These are phyloP conservation scores for Lathyrus tuberosus DNA, from an alignment of 306 rosid genomes.

Conservation along the genomic window DNA sequence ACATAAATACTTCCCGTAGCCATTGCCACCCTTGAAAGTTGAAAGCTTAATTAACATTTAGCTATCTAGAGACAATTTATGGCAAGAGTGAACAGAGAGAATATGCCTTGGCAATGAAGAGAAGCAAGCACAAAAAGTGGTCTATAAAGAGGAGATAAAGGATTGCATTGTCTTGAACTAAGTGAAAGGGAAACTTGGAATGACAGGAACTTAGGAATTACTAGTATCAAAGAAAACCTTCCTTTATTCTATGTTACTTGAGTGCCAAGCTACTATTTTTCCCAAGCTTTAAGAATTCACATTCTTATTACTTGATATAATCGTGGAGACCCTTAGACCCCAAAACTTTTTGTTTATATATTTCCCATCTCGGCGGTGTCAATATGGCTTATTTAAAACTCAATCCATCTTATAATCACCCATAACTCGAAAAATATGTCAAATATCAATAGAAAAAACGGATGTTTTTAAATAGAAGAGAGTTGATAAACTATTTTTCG, in stretches of 20 bases:
- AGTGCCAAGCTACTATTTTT: not conserved
- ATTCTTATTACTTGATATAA: not conserved
- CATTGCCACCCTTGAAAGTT: constrained; percentile 37
- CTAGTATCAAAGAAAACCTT: not conserved
- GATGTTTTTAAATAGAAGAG: too few relatives aligned
- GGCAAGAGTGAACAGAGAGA: not conserved
- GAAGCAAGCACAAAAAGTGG: constrained; percentile 43
- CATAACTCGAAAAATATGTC: too few relatives aligned
- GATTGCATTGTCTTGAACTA: constrained; percentile 17
- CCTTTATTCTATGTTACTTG: constrained; percentile 20
- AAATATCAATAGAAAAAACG: too few relatives aligned
- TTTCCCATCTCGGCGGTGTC: too few relatives aligned
- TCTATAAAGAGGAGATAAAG: constrained; percentile 11
- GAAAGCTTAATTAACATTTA: constrained; percentile 35
- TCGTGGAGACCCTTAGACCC: too few relatives aligned
- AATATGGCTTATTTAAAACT: too few relatives aligned
- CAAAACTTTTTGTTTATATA: too few relatives aligned
- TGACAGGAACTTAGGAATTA: not conserved
- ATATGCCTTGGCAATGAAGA: constrained; percentile 52
- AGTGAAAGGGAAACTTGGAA: constrained; percentile 36
- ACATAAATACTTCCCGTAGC: constrained; percentile 43
- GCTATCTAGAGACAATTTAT: not conserved
- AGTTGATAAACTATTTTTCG: too few relatives aligned
- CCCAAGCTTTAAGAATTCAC: constrained; percentile 21
- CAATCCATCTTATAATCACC: too few relatives aligned